These are phyloP conservation scores for Antitrichia curtipendula DNA, from an alignment of 225 moss, liverwort and hornwort genomes.

Conservation along the genomic window DNA sequence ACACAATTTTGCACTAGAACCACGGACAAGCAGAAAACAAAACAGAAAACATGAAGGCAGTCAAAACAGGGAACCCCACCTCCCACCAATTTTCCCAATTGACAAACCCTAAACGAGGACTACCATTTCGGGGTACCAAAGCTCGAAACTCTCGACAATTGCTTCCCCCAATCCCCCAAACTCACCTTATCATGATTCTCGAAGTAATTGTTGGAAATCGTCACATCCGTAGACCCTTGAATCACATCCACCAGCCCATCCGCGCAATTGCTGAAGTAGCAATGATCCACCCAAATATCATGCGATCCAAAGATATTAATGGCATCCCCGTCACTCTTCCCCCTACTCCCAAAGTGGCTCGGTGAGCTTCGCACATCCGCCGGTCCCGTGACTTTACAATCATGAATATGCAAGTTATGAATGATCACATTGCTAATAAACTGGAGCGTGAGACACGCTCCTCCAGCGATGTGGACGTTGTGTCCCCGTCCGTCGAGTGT, in stretches of 20 bases:
- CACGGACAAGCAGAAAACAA: too few species aligned
- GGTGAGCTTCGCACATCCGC: conserved; percentile 34
- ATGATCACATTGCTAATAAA: conserved; percentile 30
- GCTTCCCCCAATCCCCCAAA: neutral
- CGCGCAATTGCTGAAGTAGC: conserved; percentile 21
- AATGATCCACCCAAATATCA: conserved; percentile 46
- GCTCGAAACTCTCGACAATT: neutral
- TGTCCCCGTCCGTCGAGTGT: conserved; percentile 39
- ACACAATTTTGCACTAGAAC: neutral
- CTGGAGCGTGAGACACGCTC: conserved; percentile 28
- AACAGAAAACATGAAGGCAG: neutral
- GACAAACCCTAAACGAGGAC: neutral
- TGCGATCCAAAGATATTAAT: conserved; percentile 33
- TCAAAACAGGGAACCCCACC: neutral
- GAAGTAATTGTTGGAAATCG: conserved; percentile 44
- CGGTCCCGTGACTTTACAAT: conserved; percentile 37
- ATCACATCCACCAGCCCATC: conserved; percentile 45
- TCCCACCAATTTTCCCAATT: neutral
- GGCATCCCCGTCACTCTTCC: conserved; percentile 28
- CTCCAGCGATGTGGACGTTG: conserved; percentile 38
- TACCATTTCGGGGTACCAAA: neutral
- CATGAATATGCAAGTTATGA: conserved; percentile 28
- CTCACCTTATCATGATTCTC: conserved; percentile 46
- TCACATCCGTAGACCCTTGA: conserved; percentile 32
- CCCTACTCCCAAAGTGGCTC: conserved; percentile 21